Conservation (phyloP, 2,329 filamentous ascomycete species). For the Chaetomium strumarium region DNA sequence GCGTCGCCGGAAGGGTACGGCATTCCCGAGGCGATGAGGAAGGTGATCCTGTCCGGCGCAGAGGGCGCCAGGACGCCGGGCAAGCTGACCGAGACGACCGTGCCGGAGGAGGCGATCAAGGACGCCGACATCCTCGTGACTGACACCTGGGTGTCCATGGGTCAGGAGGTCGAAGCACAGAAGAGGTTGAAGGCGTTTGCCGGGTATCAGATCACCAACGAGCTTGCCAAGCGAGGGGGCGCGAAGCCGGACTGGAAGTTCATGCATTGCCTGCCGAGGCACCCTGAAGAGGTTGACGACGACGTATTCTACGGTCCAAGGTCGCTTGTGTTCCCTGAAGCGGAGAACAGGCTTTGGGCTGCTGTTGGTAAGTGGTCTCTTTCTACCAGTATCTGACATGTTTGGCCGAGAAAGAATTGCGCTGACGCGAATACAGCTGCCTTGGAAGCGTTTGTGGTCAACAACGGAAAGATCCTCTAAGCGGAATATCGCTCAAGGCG, state of each 20-base stretch:
- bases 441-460: slow-evolving; percentile 87
- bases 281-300: slow-evolving; percentile 87
- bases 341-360: slow-evolving; percentile 90
- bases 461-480: slow-evolving; percentile 69
- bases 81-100: slow-evolving; percentile 65
- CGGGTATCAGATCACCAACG: slow-evolving; percentile 86
- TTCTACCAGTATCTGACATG: background rate
- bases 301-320: slow-evolving; percentile 86
- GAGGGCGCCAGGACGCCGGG: slow-evolving; percentile 53
- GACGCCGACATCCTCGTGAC: slow-evolving; percentile 86
- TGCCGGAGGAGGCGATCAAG: slow-evolving; percentile 80
- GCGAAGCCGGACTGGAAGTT: slow-evolving; percentile 92
- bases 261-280: slow-evolving; percentile 94
- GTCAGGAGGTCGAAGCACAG: slow-evolving; percentile 79
- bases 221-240: slow-evolving; percentile 75
- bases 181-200: slow-evolving; percentile 75
- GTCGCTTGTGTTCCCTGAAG: slow-evolving; percentile 88
- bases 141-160: slow-evolving; percentile 98
- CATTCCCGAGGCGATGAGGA: slow-evolving; percentile 69
- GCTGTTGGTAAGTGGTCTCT: slow-evolving; percentile 59
- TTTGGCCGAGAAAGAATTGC: background rate
- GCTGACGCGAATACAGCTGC: slow-evolving; percentile 45
- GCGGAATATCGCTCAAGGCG: background rate
- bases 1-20: slow-evolving; percentile 81
- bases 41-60: slow-evolving; percentile 62